Evolutionary conservation across 176 grass and related monocot genomes (phyloP), one percentile per base, ranked within the genome.

Genomic region (Calamus simplicifolius): DNA sequence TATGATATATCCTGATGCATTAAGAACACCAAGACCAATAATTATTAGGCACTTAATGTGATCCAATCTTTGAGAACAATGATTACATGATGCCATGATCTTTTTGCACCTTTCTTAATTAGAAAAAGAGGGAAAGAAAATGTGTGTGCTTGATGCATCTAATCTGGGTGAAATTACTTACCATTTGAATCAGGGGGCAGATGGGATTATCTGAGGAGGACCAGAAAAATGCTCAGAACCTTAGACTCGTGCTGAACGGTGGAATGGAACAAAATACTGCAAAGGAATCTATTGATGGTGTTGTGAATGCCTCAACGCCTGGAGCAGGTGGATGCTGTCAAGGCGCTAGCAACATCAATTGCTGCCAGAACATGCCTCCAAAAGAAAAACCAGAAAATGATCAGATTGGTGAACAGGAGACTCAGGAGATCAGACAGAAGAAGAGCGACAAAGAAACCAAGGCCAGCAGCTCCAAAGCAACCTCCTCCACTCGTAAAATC

Each of bases 191-290:
- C 66, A 98, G 94, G 80, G 94, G 94, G 57, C 88, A 98, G 69
- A 74, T 92, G 66, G 93, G 93, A 30, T 76, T 98, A 65, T 83
- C 93, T 25, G 79, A 73, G 54, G 84, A 98, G 38, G 63, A 98
- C 59, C 94, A 98, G 73, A 98, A 92, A 81, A 77, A 85, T 72
- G 76, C 79, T 59, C 64, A 81, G 28, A 81, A 89, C 58, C 63
- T 77, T 52, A 73, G 74, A 61, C 67, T 18, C 62, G 74, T 72
- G 77, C 38, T 67, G 27, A 74, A 79, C 69, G 82, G 73, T 6
- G 29, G 59, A 57, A 54, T 23, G 30, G 67, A 79, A 8, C 52
- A 75, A 38, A 78, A 67, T 48, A 65, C 19, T 65, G 25, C 55
- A 35, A 71, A 78, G 58, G 70, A 80, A 76, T 58, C 54, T 49